Base-by-base conservation (phyloP, 116 monocot genomes). In the Dioscorea cayenensis region DNA sequence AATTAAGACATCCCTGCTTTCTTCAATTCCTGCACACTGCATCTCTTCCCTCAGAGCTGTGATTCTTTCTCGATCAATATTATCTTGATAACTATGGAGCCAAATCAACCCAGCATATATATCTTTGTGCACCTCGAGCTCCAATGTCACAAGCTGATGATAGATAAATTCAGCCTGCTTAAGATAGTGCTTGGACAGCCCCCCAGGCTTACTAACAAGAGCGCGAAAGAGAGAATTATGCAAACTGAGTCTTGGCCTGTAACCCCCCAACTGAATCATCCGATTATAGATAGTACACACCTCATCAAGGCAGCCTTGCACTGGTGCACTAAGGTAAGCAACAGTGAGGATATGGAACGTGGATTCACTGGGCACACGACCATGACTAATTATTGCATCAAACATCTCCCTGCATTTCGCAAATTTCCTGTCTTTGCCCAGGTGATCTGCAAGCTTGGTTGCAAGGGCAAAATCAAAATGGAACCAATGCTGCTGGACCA, bases 41-140 rank as follows among this genome's bases (percentile, higher is more conserved):
- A 97, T 92, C 51, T 90, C 86, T 65, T 84, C 79, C 66, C 86
- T 86, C 60, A 97, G 72, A 20, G 70, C 69, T 28, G 51, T 48
- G 22, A 97, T 88, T 76, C 93, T 80, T 14, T 80, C 88, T 51
- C 63, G 76, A 74, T 97, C 88, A 25, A 97, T 78, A 10, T 37
- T 65, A 67, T 97, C 90, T 71, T 97, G 97, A 72, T 88, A 84
- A 66, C 97, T 97, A 59, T 97, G 97, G 20, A 97, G 77, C 93
- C 93, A 86, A 19, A 97, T 88, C 60, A 97, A 66, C n/a, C 97
- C 90, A 9, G 75, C 81, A 73, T 88, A 93, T 8, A 97, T 65
- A 51, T 93, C 97, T 70, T 81, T 90, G 50, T 81, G 74, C 22
- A 92, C 72, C 73, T 86, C 82, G 7, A 90, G 71, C 43, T 80